phyloP scores from a whole-genome alignment of 768 basidiomycete species.

The Suillus subluteus region DNA sequence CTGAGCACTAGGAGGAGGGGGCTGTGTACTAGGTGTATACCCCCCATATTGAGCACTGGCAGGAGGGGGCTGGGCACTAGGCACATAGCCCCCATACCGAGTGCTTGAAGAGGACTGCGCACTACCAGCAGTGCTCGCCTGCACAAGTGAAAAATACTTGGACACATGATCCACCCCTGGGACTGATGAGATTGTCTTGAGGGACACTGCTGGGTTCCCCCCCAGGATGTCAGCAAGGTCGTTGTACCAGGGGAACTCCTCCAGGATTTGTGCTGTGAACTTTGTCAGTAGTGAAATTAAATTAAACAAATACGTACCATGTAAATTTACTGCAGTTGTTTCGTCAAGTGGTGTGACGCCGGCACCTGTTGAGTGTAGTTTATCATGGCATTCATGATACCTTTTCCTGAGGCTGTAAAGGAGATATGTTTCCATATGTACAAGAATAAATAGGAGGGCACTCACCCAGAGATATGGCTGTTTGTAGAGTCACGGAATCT shows the following conservation, averaged over 20 bases:
- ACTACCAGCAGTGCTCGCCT: not conserved
- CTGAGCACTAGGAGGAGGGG: too few relatives aligned
- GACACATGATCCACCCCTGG: not conserved
- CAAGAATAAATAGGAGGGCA: not conserved
- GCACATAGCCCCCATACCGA: not conserved
- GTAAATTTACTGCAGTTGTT: not conserved
- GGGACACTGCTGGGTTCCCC: slow-evolving; percentile 1
- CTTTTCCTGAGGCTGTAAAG: slow-evolving; percentile 4
- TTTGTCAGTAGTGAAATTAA: too few relatives aligned
- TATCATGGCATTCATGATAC: not conserved
- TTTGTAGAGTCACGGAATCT: not conserved
- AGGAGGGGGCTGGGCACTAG: not conserved
- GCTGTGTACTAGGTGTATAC: too few relatives aligned
- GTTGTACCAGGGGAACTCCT: slow-evolving; percentile 9
- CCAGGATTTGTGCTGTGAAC: too few relatives aligned
- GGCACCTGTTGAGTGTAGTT: not conserved
- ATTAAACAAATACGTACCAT: not conserved
- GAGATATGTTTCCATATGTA: not conserved
- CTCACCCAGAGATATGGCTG: slow-evolving; percentile 6
- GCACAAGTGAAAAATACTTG: not conserved
- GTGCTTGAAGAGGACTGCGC: not conserved
- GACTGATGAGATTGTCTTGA: not conserved
- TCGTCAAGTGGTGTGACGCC: not conserved
- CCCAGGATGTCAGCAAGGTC: not conserved
- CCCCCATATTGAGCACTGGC: not conserved